Conservation (phyloP, 148 eudicot genomes). For the Cornus florida region DNA sequence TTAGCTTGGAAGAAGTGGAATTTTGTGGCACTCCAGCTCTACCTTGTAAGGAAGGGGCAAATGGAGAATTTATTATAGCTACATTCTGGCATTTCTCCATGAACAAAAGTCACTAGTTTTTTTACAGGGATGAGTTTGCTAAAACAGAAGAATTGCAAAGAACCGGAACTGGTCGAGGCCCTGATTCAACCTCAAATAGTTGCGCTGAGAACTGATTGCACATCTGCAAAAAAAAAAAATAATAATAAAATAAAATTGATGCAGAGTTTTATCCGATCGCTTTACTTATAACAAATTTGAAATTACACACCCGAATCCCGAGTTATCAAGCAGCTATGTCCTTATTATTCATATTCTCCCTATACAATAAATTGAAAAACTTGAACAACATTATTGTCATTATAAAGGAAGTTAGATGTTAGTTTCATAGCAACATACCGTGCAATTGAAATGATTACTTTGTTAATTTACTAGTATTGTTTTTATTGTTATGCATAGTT, state of each 20-base stretch:
- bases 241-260: too few relatives aligned
- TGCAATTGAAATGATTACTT: neutral
- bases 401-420: too few relatives aligned
- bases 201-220: conserved; percentile 88
- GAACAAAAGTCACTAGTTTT: conserved; percentile 57
- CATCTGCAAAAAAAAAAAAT: conserved; percentile 37
- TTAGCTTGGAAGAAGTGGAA: conserved; percentile 51
- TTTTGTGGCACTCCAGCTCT: conserved; percentile 40
- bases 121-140: conserved; percentile 44
- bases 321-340: too few relatives aligned
- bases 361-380: too few relatives aligned
- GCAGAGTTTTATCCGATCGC: neutral
- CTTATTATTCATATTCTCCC: too few relatives aligned
- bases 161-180: conserved; percentile 54
- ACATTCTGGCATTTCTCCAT: conserved; percentile 58
- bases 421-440: too few relatives aligned
- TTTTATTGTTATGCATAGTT: too few relatives aligned
- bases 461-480: neutral
- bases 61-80: conserved; percentile 63
- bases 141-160: conserved; percentile 74
- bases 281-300: neutral
- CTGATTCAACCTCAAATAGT: conserved; percentile 44
- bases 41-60: conserved; percentile 73
- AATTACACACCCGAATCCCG: too few relatives aligned
- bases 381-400: too few relatives aligned